phyloP scores from a whole-genome alignment of 2,329 filamentous ascomycete genomes.

The Sporothrix brasiliensis region DNA sequence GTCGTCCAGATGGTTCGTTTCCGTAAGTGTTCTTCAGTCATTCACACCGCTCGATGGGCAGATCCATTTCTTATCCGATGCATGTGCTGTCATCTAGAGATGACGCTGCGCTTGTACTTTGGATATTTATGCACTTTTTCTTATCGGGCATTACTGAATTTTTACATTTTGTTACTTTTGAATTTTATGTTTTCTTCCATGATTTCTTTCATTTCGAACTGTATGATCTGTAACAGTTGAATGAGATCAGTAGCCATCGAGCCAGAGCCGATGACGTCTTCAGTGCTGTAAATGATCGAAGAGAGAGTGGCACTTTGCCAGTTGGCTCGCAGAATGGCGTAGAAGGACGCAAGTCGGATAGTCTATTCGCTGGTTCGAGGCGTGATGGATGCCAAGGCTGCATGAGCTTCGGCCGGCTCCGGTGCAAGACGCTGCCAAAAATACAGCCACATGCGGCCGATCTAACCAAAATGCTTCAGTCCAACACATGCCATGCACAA shows the following conservation, averaged over 20 bases:
- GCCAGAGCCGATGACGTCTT: background rate
- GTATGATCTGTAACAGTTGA: too few relatives aligned
- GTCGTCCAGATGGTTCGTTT: too few relatives aligned
- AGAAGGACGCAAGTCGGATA: constrained; percentile 4
- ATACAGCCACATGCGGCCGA: constrained; percentile 3
- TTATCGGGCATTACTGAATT: too few relatives aligned
- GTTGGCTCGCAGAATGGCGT: background rate
- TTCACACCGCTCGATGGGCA: constrained; percentile 4
- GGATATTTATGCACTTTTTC: too few relatives aligned
- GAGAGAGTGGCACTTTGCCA: too few relatives aligned
- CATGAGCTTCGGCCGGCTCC: constrained; percentile 22
- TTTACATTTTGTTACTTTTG: too few relatives aligned
- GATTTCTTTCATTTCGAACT: too few relatives aligned
- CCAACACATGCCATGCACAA: constrained; percentile 5
- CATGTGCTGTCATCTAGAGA: too few relatives aligned
- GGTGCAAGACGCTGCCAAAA: background rate
- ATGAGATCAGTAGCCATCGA: too few relatives aligned
- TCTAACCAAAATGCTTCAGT: background rate
- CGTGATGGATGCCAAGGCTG: background rate
- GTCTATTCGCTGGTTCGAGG: background rate
- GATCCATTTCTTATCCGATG: background rate
- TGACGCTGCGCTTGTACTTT: too few relatives aligned
- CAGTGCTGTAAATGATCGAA: background rate
- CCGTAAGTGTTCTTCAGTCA: background rate
- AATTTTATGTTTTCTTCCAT: too few relatives aligned